Evolutionary conservation across 495 filamentous ascomycete genomes (phyloP).

Genomic region (Penicillium cataractarum): DNA sequence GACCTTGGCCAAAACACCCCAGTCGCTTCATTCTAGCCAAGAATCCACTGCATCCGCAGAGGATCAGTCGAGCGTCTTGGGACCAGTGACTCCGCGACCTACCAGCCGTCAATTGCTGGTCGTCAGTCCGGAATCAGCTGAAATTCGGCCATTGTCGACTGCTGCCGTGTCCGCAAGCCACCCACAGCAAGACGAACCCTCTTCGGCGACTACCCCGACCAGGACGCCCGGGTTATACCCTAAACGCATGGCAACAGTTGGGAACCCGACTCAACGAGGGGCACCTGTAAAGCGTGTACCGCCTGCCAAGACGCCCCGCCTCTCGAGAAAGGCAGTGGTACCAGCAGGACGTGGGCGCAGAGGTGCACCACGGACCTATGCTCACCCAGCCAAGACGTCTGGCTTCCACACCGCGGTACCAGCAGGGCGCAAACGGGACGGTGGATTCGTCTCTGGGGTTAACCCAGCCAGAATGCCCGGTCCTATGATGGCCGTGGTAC

Average conservation of each 20-base stretch:
- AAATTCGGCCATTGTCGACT: not conserved
- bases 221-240: slow-evolving; percentile 1
- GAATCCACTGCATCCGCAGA: not conserved
- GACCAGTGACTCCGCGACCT: not conserved
- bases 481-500: not conserved
- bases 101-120: not conserved
- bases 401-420: not conserved
- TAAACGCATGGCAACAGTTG: slow-evolving; percentile 2
- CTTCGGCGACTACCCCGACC: not conserved
- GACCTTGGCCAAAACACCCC: not conserved
- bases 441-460: not conserved
- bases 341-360: not conserved
- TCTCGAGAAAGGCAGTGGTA: not conserved
- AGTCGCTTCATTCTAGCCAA: not conserved
- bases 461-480: slow-evolving; percentile 8
- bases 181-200: not conserved
- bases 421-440: not conserved
- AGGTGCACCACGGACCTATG: not conserved
- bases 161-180: not conserved
- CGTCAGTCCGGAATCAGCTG: not conserved
- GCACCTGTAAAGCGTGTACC: not conserved
- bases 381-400: not conserved
- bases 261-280: not conserved
- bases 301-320: not conserved
- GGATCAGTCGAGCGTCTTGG: not conserved